phyloP scores from a whole-genome alignment of 768 basidiomycete genomes.

The Pleurotus sapidus region DNA sequence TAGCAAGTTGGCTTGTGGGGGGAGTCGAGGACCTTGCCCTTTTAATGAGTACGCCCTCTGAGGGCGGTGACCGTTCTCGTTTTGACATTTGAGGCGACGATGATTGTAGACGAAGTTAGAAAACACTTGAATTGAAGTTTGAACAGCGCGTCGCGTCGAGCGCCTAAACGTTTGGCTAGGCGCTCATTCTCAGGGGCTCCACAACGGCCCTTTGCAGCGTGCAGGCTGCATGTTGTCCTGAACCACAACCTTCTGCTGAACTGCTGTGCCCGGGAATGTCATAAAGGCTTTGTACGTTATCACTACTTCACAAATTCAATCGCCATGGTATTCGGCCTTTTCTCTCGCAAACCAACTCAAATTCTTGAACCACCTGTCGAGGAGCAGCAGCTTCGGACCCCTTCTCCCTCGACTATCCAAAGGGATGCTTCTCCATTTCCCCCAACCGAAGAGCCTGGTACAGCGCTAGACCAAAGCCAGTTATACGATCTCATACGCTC shows the following conservation, averaged over 20 bases:
- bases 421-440: neutral
- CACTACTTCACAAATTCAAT: neutral
- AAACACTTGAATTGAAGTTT: too few relatives aligned
- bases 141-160: too few relatives aligned
- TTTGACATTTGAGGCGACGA: constrained; percentile 58
- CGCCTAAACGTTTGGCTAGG: too few relatives aligned
- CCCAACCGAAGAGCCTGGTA: neutral
- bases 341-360: constrained; percentile 2
- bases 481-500: constrained; percentile 4
- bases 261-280: too few relatives aligned
- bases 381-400: neutral
- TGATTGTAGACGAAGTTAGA: neutral
- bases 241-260: too few relatives aligned
- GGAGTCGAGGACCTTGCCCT: constrained; percentile 50
- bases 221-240: too few relatives aligned
- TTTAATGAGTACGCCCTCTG: constrained; percentile 59
- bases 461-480: neutral
- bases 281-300: neutral
- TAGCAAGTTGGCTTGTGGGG: constrained; percentile 64
- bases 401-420: neutral
- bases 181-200: too few relatives aligned
- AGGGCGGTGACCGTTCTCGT: constrained; percentile 58
- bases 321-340: constrained; percentile 6
- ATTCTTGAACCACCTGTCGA: neutral
- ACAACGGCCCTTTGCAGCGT: too few relatives aligned